phyloP scores from a whole-genome alignment of 768 basidiomycete genomes.

The Fibroporia radiculosa region DNA sequence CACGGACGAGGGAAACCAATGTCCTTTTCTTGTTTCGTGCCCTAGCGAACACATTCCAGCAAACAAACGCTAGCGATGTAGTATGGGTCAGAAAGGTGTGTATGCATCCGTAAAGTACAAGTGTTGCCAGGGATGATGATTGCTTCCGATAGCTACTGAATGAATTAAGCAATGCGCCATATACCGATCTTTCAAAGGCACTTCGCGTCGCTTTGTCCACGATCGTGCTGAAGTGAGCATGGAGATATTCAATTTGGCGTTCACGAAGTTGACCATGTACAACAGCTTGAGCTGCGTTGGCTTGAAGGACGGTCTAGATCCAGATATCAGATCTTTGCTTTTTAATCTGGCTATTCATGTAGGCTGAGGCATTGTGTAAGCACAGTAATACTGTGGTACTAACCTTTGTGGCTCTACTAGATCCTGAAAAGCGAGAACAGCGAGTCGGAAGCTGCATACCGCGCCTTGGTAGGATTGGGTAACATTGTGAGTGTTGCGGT shows the following conservation, averaged over 20 bases:
- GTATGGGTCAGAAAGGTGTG: constrained; percentile 47
- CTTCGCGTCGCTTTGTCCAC: constrained; percentile 77
- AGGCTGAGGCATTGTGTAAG: neutral
- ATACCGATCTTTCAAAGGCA: constrained; percentile 51
- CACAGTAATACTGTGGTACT: neutral
- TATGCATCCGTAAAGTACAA: neutral
- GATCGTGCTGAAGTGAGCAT: constrained; percentile 78
- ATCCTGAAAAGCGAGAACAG: constrained; percentile 37
- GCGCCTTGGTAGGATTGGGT: constrained; percentile 64
- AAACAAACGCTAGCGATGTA: constrained; percentile 34
- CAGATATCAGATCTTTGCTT: constrained; percentile 6
- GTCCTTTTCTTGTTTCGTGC: constrained; percentile 71
- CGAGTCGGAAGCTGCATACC: constrained; percentile 67
- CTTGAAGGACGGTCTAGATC: constrained; percentile 34
- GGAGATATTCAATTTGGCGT: neutral
- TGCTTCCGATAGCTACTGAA: constrained; percentile 45
- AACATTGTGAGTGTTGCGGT: constrained; percentile 42
- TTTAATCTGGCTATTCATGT: neutral
- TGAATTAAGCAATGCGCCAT: constrained; percentile 41
- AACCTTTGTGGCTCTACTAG: constrained; percentile 23
- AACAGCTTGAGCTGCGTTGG: constrained; percentile 59
- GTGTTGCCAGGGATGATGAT: neutral
- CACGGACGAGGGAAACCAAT: constrained; percentile 80
- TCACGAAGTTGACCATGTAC: constrained; percentile 5
- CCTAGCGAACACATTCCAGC: constrained; percentile 72